Evolutionary conservation across 345 rosid species (phyloP).

Genomic region (Melaleuca alternifolia): DNA sequence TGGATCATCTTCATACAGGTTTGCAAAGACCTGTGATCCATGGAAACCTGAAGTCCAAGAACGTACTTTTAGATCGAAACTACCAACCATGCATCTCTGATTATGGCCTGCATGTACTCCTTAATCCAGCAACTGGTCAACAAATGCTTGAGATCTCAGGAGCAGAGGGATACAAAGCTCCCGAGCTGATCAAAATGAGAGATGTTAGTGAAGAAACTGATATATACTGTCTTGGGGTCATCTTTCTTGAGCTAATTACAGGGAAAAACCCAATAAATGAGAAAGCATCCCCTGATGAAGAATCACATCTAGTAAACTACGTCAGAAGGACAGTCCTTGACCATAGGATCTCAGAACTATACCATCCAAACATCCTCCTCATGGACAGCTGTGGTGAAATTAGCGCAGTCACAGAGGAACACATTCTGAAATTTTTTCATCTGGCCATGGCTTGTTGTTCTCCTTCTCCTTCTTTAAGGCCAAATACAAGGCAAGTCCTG

Average conservation of each 20-base stretch:
- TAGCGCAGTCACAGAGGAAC: conserved; percentile 37
- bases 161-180: conserved; percentile 80
- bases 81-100: conserved; percentile 54
- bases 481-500: conserved; percentile 54
- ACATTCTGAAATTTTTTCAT: conserved; percentile 54
- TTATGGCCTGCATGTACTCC: conserved; percentile 52
- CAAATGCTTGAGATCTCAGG: conserved; percentile 76
- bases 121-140: conserved; percentile 56
- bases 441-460: conserved; percentile 88
- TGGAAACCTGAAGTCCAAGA: conserved; percentile 81
- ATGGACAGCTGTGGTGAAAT: conserved; percentile 10
- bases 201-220: conserved; percentile 64
- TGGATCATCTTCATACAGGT: conserved; percentile 72
- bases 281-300: conserved; percentile 51
- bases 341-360: conserved; percentile 46
- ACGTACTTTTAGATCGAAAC: conserved; percentile 46
- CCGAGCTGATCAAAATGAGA: conserved; percentile 83
- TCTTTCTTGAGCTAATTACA: conserved; percentile 68
- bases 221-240: conserved; percentile 66
- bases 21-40: conserved; percentile 50
- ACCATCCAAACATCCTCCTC: conserved; percentile 52
- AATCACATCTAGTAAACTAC: conserved; percentile 54
- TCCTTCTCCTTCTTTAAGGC: conserved; percentile 77
- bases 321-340: conserved; percentile 56
- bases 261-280: conserved; percentile 65